These are phyloP conservation scores for Abrus pulchellus DNA, from an alignment of 306 rosid genomes.

Conservation along the genomic window DNA sequence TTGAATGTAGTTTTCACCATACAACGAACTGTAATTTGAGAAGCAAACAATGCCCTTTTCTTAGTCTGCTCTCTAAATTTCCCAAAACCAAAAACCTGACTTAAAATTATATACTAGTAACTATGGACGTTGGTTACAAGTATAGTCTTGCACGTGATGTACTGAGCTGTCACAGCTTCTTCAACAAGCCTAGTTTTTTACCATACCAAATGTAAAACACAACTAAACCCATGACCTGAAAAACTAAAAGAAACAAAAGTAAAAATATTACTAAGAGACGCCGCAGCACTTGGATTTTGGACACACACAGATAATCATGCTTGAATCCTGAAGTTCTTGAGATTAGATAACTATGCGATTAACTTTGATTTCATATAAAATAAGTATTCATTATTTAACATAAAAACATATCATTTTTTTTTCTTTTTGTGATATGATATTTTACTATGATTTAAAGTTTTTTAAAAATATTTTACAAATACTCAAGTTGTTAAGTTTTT, in stretches of 20 bases:
- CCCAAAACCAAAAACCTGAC: slow-evolving; percentile 47
- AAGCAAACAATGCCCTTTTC: slow-evolving; percentile 36
- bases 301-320: not conserved
- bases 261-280: not conserved
- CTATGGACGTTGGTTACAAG: slow-evolving; percentile 34
- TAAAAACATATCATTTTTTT: too few relatives aligned
- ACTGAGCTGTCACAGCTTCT: slow-evolving; percentile 52
- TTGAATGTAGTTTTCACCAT: slow-evolving; percentile 34
- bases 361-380: not conserved
- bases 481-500: too few relatives aligned
- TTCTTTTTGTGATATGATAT: too few relatives aligned
- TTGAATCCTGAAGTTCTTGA: not conserved
- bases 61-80: slow-evolving; percentile 6
- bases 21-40: slow-evolving; percentile 13
- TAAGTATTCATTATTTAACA: too few relatives aligned
- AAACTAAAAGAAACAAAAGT: not conserved
- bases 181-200: slow-evolving; percentile 16
- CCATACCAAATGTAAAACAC: slow-evolving; percentile 11
- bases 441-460: too few relatives aligned
- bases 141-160: slow-evolving; percentile 36
- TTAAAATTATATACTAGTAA: slow-evolving; percentile 19
- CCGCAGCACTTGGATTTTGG: not conserved
- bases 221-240: not conserved
- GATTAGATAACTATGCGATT: not conserved
- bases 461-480: too few relatives aligned